phyloP scores from a whole-genome alignment of 2,329 filamentous ascomycete species.

The Ascochyta rabiei region DNA sequence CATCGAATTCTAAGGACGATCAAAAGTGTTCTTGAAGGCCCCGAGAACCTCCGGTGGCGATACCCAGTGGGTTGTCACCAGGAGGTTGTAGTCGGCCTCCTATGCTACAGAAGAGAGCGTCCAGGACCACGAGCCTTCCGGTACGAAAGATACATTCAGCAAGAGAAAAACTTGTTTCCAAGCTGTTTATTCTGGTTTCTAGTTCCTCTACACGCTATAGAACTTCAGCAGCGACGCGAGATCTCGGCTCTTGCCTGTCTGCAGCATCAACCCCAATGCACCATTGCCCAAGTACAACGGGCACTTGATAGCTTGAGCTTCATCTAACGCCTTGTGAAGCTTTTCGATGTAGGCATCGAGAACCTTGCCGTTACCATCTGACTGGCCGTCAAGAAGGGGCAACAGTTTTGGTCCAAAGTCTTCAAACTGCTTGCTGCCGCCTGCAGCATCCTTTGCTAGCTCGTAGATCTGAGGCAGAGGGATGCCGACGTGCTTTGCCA shows the following conservation, averaged over 20 bases:
- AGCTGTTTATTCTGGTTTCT: neutral
- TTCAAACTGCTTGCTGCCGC: conserved; percentile 46
- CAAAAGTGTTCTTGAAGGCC: too few species aligned
- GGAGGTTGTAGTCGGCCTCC: too few species aligned
- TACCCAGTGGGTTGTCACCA: too few species aligned
- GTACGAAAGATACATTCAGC: too few species aligned
- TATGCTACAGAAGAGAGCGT: too few species aligned
- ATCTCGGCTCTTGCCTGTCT: conserved; percentile 32
- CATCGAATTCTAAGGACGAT: too few species aligned
- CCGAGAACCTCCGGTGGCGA: too few species aligned
- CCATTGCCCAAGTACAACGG: conserved; percentile 41
- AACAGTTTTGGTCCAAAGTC: conserved; percentile 42
- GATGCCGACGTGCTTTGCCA: conserved; percentile 47
- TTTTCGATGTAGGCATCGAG: conserved; percentile 29
- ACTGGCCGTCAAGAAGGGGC: conserved; percentile 38
- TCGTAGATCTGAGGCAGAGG: conserved; percentile 46
- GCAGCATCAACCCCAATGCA: conserved; percentile 41
- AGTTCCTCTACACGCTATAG: conserved; percentile 21
- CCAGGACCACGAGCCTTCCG: too few species aligned
- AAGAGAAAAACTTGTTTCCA: too few species aligned
- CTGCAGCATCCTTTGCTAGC: conserved; percentile 45
- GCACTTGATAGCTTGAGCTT: conserved; percentile 44
- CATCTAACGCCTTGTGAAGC: conserved; percentile 38
- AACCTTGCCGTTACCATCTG: conserved; percentile 22
- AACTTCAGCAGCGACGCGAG: conserved; percentile 30